These are phyloP conservation scores for Luvunga scandens DNA, from an alignment of 345 rosid genomes.

Conservation along the genomic window DNA sequence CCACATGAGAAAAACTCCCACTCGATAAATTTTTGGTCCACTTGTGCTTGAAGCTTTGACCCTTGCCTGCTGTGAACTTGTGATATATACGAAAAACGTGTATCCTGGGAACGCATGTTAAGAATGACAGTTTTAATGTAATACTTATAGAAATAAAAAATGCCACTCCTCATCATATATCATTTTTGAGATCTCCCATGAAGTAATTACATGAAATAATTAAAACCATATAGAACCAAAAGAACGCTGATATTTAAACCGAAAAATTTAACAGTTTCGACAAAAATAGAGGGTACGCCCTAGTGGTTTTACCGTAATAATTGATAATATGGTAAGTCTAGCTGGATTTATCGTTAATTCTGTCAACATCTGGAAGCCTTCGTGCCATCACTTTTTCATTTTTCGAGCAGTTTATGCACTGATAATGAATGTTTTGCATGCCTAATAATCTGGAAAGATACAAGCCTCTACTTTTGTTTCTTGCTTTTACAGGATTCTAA, in stretches of 20 bases:
- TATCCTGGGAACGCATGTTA: background rate
- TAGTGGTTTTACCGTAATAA: too few relatives aligned
- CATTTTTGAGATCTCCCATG: too few relatives aligned
- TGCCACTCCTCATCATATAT: too few relatives aligned
- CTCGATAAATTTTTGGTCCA: background rate
- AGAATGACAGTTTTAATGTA: background rate
- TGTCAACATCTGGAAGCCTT: too few relatives aligned
- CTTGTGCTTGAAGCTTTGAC: too few relatives aligned
- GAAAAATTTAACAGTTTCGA: too few relatives aligned
- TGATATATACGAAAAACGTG: background rate
- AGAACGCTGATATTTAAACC: too few relatives aligned
- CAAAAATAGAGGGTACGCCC: too few relatives aligned
- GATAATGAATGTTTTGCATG: background rate
- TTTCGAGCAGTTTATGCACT: background rate
- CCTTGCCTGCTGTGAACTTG: too few relatives aligned
- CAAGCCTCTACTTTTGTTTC: background rate
- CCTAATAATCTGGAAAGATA: background rate
- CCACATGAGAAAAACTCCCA: background rate
- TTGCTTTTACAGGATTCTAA: slow-evolving; percentile 19
- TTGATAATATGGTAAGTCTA: too few relatives aligned
- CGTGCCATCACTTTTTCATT: background rate
- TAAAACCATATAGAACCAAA: background rate
- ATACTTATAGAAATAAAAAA: background rate
- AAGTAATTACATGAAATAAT: too few relatives aligned
- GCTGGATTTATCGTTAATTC: too few relatives aligned